Conservation (phyloP, 441 rosid genomes). For the Sinapis alba region DNA sequence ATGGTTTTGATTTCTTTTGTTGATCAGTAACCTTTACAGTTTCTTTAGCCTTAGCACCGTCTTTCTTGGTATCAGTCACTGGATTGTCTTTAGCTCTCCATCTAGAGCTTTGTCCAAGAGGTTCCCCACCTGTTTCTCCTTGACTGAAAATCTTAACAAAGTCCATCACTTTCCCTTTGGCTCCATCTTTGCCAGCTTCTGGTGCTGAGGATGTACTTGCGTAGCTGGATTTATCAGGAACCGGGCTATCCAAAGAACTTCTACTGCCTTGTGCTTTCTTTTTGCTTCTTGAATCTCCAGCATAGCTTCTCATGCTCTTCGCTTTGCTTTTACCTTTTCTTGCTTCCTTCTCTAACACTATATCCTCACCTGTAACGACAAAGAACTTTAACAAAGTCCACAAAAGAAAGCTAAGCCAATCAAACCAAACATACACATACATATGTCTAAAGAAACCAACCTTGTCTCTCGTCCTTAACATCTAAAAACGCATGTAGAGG, state of each 20-base stretch:
- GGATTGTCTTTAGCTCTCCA: slow-evolving; percentile 44
- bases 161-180: slow-evolving; percentile 73
- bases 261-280: slow-evolving; percentile 50
- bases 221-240: slow-evolving; percentile 39
- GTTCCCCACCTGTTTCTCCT: slow-evolving; percentile 41
- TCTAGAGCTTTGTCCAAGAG: slow-evolving; percentile 48
- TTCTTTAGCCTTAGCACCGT: slow-evolving; percentile 32
- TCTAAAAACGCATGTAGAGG: slow-evolving; percentile 40
- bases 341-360: slow-evolving; percentile 32
- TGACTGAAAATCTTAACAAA: slow-evolving; percentile 76
- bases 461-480: slow-evolving; percentile 37
- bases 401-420: slow-evolving; percentile 10
- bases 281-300: slow-evolving; percentile 40
- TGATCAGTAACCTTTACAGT: slow-evolving; percentile 30
- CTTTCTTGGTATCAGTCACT: slow-evolving; percentile 36
- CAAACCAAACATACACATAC: slow-evolving; percentile 1
- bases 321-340: slow-evolving; percentile 47
- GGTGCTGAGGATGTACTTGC: slow-evolving; percentile 38
- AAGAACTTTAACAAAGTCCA: slow-evolving; percentile 13
- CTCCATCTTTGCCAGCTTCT: slow-evolving; percentile 48
- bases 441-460: slow-evolving; percentile 30
- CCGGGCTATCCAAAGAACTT: slow-evolving; percentile 26
- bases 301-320: slow-evolving; percentile 37
- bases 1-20: slow-evolving; percentile 36
- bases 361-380: slow-evolving; percentile 50